phyloP scores from a whole-genome alignment of 441 rosid species.

The Flueggea neowawraea region DNA sequence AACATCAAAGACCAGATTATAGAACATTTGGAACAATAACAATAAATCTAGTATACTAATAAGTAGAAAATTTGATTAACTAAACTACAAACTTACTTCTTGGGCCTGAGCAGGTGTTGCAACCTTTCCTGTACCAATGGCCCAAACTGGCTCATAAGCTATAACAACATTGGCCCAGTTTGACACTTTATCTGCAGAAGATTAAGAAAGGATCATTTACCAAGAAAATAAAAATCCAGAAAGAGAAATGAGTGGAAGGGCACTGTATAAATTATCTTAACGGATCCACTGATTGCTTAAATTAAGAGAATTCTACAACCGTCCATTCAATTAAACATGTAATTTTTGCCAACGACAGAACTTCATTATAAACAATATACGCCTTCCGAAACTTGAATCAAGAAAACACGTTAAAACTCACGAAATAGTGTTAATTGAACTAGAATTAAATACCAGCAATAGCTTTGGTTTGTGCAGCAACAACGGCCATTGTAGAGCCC shows the following conservation, averaged over 20 bases:
- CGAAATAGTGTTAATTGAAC: not conserved
- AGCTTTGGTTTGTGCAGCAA: slow-evolving; percentile 71
- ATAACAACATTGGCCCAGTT: slow-evolving; percentile 57
- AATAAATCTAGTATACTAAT: too few species aligned
- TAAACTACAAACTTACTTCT: slow-evolving; percentile 74
- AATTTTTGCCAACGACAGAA: too few species aligned
- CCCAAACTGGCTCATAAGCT: slow-evolving; percentile 82
- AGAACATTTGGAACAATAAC: too few species aligned
- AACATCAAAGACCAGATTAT: not conserved
- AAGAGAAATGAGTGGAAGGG: not conserved
- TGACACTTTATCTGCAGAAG: slow-evolving; percentile 39
- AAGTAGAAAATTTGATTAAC: too few species aligned
- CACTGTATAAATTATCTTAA: not conserved
- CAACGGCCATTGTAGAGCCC: slow-evolving; percentile 63
- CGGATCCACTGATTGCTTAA: not conserved
- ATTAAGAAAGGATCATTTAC: not conserved
- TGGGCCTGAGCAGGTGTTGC: slow-evolving; percentile 81
- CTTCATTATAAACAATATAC: too few species aligned
- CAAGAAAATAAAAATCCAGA: not conserved
- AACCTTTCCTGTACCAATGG: slow-evolving; percentile 80
- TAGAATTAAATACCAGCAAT: slow-evolving; percentile 41
- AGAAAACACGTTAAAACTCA: too few species aligned
- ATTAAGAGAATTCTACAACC: too few species aligned
- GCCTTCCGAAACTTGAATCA: too few species aligned
- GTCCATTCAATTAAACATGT: not conserved